phyloP scores from a whole-genome alignment of 2,329 filamentous ascomycete genomes.

The Aurifilum marmelostoma region DNA sequence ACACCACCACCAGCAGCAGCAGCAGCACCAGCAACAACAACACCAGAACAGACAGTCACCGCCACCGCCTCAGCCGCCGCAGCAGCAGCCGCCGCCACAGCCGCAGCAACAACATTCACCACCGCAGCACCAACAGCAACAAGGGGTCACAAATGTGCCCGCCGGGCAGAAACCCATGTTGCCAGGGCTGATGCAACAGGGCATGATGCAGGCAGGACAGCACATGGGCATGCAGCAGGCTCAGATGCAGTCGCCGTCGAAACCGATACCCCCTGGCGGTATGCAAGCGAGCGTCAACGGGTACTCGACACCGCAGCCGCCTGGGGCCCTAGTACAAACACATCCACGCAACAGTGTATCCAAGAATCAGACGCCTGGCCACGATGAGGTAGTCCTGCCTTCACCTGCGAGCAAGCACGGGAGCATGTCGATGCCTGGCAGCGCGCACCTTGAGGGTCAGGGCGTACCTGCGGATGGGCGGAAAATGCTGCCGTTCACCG shows the following conservation, averaged over 20 bases:
- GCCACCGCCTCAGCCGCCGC: constrained; percentile 41
- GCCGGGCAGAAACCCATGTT: constrained; percentile 47
- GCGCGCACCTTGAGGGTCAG: constrained; percentile 39
- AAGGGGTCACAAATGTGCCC: constrained; percentile 38
- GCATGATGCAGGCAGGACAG: constrained; percentile 43
- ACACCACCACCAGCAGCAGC: constrained; percentile 43
- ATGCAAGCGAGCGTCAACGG: constrained; percentile 54
- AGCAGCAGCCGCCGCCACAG: constrained; percentile 43
- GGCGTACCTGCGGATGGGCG: constrained; percentile 30
- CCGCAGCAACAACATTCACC: constrained; percentile 43
- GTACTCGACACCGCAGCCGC: constrained; percentile 49
- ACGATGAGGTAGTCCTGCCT: constrained; percentile 46
- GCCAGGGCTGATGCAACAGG: constrained; percentile 44
- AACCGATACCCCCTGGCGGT: constrained; percentile 50
- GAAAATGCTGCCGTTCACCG: constrained; percentile 37
- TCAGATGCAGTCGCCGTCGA: constrained; percentile 46
- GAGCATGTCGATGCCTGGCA: constrained; percentile 46
- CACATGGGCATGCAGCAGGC: constrained; percentile 47
- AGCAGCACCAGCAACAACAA: constrained; percentile 39
- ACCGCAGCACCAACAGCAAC: constrained; percentile 39
- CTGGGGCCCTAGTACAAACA: constrained; percentile 43
- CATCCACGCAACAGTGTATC: constrained; percentile 57
- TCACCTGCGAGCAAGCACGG: constrained; percentile 52
- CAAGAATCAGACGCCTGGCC: constrained; percentile 47
- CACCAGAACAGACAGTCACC: constrained; percentile 33